Evolutionary conservation across 495 filamentous ascomycete genomes (phyloP), one percentile per base, ranked within the genome.

Genomic region (Aspergillus bridgeri): DNA sequence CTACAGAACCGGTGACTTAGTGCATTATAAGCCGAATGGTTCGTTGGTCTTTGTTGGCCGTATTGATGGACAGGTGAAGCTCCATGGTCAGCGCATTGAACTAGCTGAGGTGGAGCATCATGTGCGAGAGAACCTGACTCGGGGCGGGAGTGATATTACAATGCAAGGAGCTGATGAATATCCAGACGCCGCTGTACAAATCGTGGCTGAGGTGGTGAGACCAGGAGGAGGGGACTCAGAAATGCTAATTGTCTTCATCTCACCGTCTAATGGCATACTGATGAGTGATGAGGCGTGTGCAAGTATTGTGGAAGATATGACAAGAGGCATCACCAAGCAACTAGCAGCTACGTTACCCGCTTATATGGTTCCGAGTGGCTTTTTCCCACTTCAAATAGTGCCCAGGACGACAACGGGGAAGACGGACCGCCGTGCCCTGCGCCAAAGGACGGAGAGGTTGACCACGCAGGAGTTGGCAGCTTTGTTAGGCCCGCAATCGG

Each of bases 1-100:
- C 29, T 64, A 64, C 38, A 51, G 38, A 6, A 64, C 75, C 6
- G 72, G 74, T 3, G 69, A 75, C 61, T 60, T 78, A 3, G 72
- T 66, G 1, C 60, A 65, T n/a, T 79, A 79, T 18, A 45, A 56
- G 2, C 15, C 50, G 7, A 53, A 63, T 27, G 61, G 61, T 11
- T 50, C 57, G 0, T 27, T 63, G 6, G 48, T 23, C n/a, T 60
- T 45, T 19, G 27, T 64, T 17, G 61, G 57, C 3, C 24, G 75
- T 11, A 70, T 68, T 2, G 75, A 76, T 58, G 73, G 69, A 2
- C 76, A 80, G 54, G 57, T 81, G 51, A 82, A 84, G 59, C 42
- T 84, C 5, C 65, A 71, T 2, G 81, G 81, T 7, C 25, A 27
- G 7, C 25, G 25, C 7, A 7, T 27, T 3, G 25, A 27, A 7